Evolutionary conservation across 1,284 basidiomycete genomes (phyloP).

Genomic region (Chalciporus sp.): DNA sequence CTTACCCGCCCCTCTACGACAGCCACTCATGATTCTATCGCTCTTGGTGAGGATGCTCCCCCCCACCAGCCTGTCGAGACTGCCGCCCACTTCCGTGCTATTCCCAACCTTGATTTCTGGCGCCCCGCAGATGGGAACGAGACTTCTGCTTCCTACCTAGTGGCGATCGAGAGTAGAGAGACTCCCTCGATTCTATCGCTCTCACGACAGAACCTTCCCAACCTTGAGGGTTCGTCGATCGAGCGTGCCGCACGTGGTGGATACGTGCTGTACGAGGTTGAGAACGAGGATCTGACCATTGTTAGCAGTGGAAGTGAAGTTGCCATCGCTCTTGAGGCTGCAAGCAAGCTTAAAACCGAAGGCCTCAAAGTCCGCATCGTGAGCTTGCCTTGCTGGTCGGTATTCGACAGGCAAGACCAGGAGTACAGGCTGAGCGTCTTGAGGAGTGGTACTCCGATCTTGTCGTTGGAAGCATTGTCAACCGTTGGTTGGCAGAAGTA

Average conservation of each 20-base stretch:
- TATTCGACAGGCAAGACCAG: constrained; percentile 84
- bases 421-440: constrained; percentile 86
- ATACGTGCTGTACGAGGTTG: constrained; percentile 85
- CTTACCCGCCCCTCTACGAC: too few species aligned
- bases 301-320: constrained; percentile 92
- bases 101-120: constrained; percentile 91
- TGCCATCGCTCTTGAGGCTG: constrained; percentile 83
- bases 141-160: constrained; percentile 87
- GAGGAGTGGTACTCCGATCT: constrained; percentile 85
- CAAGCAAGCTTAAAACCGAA: constrained; percentile 71
- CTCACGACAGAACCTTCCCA: constrained; percentile 91
- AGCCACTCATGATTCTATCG: constrained; percentile 90
- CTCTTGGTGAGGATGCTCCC: constrained; percentile 93
- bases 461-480: constrained; percentile 87
- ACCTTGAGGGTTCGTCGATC: constrained; percentile 86
- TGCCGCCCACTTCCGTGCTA: constrained; percentile 83
- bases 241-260: constrained; percentile 86
- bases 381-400: constrained; percentile 87
- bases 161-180: constrained; percentile 70
- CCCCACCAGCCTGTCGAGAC: constrained; percentile 96
- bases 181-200: constrained; percentile 90
- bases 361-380: constrained; percentile 85
- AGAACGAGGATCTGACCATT: constrained; percentile 81
- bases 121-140: constrained; percentile 94
- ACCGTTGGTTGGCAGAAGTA: constrained; percentile 86